Percentiles rank a stretch among this genome's conserved stretches.
Evolutionary conservation across 208 protist genomes (phyloP).

Genomic region (Leishmania arabica): DNA sequence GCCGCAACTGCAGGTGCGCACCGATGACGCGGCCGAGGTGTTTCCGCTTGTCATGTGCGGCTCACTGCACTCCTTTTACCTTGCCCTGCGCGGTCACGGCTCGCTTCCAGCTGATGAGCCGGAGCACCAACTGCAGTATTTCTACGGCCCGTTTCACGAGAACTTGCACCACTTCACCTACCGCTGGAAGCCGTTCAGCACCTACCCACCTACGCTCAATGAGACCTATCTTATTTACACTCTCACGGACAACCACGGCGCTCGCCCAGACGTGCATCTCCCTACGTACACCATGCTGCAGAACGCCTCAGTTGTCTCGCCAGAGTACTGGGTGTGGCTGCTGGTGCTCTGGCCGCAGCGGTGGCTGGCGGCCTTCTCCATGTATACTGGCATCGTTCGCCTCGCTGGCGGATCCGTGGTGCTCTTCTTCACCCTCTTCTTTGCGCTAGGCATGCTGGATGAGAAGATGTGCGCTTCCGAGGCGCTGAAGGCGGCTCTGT

Average conservation of each 20-base stretch:
- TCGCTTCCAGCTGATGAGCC: slow-evolving; percentile 53
- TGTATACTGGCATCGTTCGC: slow-evolving; percentile 49
- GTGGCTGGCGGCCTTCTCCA: slow-evolving; percentile 63
- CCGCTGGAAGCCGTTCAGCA: slow-evolving; percentile 71
- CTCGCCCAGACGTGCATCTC: slow-evolving; percentile 32
- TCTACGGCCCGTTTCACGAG: slow-evolving; percentile 57
- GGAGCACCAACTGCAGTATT: slow-evolving; percentile 74
- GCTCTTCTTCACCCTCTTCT: slow-evolving; percentile 50
- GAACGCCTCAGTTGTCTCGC: slow-evolving; percentile 14
- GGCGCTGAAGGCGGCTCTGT: slow-evolving; percentile 14
- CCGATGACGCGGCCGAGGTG: slow-evolving; percentile 24
- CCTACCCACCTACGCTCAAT: slow-evolving; percentile 43
- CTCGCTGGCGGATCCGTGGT: slow-evolving; percentile 46
- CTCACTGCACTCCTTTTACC: slow-evolving; percentile 69
- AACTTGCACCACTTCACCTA: slow-evolving; percentile 45
- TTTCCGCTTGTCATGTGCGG: slow-evolving; percentile 67
- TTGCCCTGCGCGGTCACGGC: slow-evolving; percentile 55
- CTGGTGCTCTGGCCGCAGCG: slow-evolving; percentile 53
- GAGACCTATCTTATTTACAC: slow-evolving; percentile 71
- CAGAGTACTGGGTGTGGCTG: slow-evolving; percentile 33
- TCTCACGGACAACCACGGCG: slow-evolving; percentile 37
- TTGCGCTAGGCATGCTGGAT: slow-evolving; percentile 25
- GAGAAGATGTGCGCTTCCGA: slow-evolving; percentile 23
- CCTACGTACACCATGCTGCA: slow-evolving; percentile 36
- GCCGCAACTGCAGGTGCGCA: slow-evolving; percentile 47